Evolutionary conservation across 1,139 yeast species (phyloP).

Genomic region (Pichia sp.): DNA sequence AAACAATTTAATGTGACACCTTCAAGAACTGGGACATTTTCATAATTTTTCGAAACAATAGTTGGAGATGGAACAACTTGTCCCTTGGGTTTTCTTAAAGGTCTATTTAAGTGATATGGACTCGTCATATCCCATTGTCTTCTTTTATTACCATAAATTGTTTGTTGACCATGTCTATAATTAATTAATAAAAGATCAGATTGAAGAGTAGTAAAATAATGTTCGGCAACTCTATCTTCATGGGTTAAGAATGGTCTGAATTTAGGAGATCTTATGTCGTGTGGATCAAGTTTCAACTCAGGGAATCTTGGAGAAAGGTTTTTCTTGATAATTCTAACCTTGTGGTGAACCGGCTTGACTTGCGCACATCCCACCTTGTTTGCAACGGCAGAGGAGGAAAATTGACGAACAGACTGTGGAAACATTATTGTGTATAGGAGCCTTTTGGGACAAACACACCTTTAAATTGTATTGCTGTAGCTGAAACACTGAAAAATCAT

Average conservation of each 20-base stretch:
- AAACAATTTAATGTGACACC: slow-evolving; percentile 69
- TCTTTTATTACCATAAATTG: slow-evolving; percentile 58
- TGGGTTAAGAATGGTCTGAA: slow-evolving; percentile 64
- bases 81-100: slow-evolving; percentile 58
- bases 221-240: slow-evolving; percentile 77
- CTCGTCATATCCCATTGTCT: slow-evolving; percentile 86
- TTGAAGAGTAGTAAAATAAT: slow-evolving; percentile 65
- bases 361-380: slow-evolving; percentile 69
- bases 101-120: slow-evolving; percentile 85
- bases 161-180: slow-evolving; percentile 57
- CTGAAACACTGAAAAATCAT: neutral
- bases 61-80: slow-evolving; percentile 66
- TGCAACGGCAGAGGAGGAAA: slow-evolving; percentile 37
- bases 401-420: slow-evolving; percentile 32
- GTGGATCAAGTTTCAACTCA: slow-evolving; percentile 57
- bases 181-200: slow-evolving; percentile 73
- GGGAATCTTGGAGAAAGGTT: slow-evolving; percentile 65
- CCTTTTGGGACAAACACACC: neutral
- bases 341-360: slow-evolving; percentile 88
- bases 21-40: slow-evolving; percentile 66
- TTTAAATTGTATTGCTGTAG: neutral
- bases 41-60: slow-evolving; percentile 55
- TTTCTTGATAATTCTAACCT: slow-evolving; percentile 66
- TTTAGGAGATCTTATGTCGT: slow-evolving; percentile 71
- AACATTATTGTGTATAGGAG: neutral